phyloP scores from a whole-genome alignment of 345 rosid genomes.

The Orychophragmus violaceus region DNA sequence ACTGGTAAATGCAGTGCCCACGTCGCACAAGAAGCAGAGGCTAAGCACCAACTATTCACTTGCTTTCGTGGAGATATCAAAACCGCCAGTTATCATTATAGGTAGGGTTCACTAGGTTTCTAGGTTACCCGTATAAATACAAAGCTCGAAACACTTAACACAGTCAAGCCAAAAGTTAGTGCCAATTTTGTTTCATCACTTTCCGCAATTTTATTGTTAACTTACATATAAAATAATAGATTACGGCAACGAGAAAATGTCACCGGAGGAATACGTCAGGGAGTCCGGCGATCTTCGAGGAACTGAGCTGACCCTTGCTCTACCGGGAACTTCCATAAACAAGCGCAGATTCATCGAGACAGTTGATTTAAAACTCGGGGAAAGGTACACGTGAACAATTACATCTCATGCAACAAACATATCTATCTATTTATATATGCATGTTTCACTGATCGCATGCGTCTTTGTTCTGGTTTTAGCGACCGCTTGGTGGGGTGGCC shows the following conservation, averaged over 20 bases:
- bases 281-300: conserved; percentile 39
- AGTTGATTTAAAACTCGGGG: conserved; percentile 36
- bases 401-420: not conserved
- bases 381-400: not conserved
- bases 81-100: conserved; percentile 30
- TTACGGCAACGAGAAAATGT: conserved; percentile 10
- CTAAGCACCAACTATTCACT: conserved; percentile 9
- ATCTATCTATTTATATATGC: not conserved
- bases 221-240: not conserved
- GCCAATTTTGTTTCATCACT: conserved; percentile 23
- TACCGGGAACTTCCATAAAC: conserved; percentile 40
- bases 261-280: conserved; percentile 16
- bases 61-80: conserved; percentile 38
- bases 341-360: conserved; percentile 49
- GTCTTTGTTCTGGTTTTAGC: conserved; percentile 22
- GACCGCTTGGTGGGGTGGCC: conserved; percentile 74
- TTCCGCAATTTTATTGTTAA: not conserved
- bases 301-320: conserved; percentile 52
- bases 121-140: conserved; percentile 13
- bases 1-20: not conserved
- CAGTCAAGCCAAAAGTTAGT: conserved; percentile 13
- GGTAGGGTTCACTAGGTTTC: conserved; percentile 9
- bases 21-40: conserved; percentile 7
- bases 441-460: not conserved
- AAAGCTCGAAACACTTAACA: conserved; percentile 6